A percentile compares a stretch with the other conserved stretches of the same genome.
Evolutionary conservation across 2,329 filamentous ascomycete species (phyloP).

Genomic region (Tolypocladium guangdongense): DNA sequence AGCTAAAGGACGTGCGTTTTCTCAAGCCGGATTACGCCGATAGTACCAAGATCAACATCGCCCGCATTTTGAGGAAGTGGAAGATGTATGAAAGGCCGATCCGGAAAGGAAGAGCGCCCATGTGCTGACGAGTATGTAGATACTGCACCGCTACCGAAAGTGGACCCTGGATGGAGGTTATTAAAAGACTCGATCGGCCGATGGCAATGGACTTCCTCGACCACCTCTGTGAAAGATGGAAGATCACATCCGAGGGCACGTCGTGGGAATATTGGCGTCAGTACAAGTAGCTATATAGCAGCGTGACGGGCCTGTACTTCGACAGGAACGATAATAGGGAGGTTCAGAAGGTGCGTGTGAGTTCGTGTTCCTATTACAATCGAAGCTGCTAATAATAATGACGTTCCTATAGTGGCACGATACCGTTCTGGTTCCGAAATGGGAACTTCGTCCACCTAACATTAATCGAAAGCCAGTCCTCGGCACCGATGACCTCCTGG

Average conservation of each 20-base stretch:
- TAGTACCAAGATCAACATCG: too few relatives aligned
- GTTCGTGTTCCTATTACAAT: too few relatives aligned
- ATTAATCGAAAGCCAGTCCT: conserved; percentile 13
- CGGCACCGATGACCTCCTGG: conserved; percentile 1
- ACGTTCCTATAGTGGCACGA: conserved; percentile 9
- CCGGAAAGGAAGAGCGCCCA: too few relatives aligned
- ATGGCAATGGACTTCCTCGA: conserved; percentile 16
- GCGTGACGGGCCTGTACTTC: conserved; percentile 10
- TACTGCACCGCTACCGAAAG: not conserved
- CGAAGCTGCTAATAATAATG: too few relatives aligned
- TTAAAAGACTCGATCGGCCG: conserved; percentile 1
- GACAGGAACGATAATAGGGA: conserved; percentile 14
- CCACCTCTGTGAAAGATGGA: conserved; percentile 11
- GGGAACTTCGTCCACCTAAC: conserved; percentile 11
- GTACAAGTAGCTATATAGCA: conserved; percentile 15
- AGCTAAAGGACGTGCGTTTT: not conserved
- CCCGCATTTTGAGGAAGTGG: too few relatives aligned
- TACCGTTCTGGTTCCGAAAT: conserved; percentile 10
- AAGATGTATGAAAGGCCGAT: too few relatives aligned
- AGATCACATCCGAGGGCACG: conserved; percentile 11
- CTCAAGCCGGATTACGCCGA: too few relatives aligned
- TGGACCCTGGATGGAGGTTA: not conserved
- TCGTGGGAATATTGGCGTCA: conserved; percentile 14
- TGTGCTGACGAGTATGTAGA: not conserved
- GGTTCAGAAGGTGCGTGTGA: conserved; percentile 13